Evolutionary conservation across 805 yeast genomes (phyloP), one percentile per base, ranked within the genome.

Genomic region (Myxozyma monticola): DNA sequence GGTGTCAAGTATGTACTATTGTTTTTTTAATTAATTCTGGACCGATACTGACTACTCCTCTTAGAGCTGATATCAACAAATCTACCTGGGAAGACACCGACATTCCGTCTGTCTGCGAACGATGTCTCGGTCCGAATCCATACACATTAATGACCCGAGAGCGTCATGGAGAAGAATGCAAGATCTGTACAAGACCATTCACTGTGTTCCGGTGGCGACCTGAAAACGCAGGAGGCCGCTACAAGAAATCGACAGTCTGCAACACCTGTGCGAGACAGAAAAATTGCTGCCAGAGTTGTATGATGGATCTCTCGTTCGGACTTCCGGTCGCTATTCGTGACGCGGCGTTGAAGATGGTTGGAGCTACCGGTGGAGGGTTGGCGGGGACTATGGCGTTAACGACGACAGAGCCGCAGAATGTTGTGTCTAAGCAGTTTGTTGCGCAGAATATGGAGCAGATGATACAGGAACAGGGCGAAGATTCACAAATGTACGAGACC

Each of bases 201-300:
- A 83, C 90, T 0, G 82, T 84, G 1, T 91, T 79, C 64, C 76
- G 84, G 48, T 88, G 96, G 96, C 74, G 76, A 49, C 76, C 78
- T 15, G 69, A 68, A 35, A 69, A 67, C 68, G 29, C 41, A 7
- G 60, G 48, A 36, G 59, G 51, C 35, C 51, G 49, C 26, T 41
- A 79, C 54, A 75, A 76, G 49, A 80, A 78, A 59, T 88, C 96
- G 2, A 67, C 80, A 1, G 79, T 91, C 17, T 91, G 99, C 68
- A 64, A 71, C 30, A 80, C 90, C 0, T 91, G 99, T 71, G 81
- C 97, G 0, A 72, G 82, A 36, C 80, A 83, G 37, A 76, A 84
- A 51, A 84, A 87, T 68, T 84, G 95, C 60, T 91, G 99, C 64
- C 98, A 93, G 66, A 71, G 81, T 21, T 91, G 99, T 66, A 77